These are phyloP conservation scores for Calonectria hawksworthii DNA, from an alignment of 2,329 filamentous ascomycete genomes.

Conservation along the genomic window DNA sequence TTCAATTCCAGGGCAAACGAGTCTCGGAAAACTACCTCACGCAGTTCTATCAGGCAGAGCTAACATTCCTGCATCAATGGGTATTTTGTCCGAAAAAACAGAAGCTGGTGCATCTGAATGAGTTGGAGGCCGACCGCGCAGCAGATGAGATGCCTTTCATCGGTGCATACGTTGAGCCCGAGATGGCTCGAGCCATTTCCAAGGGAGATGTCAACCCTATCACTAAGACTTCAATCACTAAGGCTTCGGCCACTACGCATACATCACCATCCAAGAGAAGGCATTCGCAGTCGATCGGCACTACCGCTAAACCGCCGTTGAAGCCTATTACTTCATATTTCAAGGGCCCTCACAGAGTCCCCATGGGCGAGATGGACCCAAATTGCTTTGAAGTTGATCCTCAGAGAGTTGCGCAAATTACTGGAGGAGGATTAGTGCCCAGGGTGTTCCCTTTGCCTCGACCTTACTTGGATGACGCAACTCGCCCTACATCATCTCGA, in stretches of 20 bases:
- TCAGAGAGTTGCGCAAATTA: conserved; percentile 62
- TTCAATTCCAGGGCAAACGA: conserved; percentile 91
- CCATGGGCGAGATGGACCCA: conserved; percentile 73
- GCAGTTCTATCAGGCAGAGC: conserved; percentile 86
- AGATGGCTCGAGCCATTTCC: conserved; percentile 81
- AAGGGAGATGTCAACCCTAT: conserved; percentile 89
- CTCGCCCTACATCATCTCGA: conserved; percentile 35
- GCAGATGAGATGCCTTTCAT: conserved; percentile 84
- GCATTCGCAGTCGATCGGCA: conserved; percentile 52
- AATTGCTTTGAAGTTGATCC: conserved; percentile 71
- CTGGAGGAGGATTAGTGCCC: conserved; percentile 64
- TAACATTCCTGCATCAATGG: conserved; percentile 94
- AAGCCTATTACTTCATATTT: conserved; percentile 71
- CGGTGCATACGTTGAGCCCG: conserved; percentile 77
- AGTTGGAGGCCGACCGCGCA: conserved; percentile 73
- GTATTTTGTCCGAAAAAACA: conserved; percentile 86
- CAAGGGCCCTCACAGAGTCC: conserved; percentile 63
- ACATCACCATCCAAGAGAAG: conserved; percentile 58
- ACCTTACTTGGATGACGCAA: conserved; percentile 64
- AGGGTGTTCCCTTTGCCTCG: conserved; percentile 72
- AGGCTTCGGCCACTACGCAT: conserved; percentile 69
- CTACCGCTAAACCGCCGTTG: conserved; percentile 44
- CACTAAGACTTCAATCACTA: conserved; percentile 82
- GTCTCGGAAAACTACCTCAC: conserved; percentile 87
- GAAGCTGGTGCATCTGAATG: conserved; percentile 81